phyloP scores from a whole-genome alignment of 2,329 filamentous ascomycete species.

The Epichloe glyceriae region DNA sequence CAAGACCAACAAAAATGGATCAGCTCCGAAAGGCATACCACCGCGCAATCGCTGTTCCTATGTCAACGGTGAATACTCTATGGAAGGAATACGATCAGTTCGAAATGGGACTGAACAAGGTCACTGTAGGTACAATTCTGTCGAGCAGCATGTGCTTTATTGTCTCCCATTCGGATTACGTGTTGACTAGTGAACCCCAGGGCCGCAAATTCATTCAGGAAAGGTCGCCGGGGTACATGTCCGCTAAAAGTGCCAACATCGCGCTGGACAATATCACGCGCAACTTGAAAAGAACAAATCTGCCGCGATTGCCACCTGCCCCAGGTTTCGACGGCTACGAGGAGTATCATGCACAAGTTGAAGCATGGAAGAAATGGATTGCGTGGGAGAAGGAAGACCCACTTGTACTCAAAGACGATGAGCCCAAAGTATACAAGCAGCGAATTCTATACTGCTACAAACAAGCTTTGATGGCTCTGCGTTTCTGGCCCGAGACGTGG shows the following conservation, averaged over 20 bases:
- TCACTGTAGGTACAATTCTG: constrained; percentile 51
- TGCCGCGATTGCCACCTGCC: constrained; percentile 71
- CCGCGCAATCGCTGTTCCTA: constrained; percentile 76
- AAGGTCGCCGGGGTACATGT: constrained; percentile 88
- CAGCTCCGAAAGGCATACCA: constrained; percentile 84
- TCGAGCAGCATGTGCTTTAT: too few relatives aligned
- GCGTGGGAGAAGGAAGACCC: constrained; percentile 91
- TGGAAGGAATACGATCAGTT: constrained; percentile 99
- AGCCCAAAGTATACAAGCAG: constrained; percentile 59
- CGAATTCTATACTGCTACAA: constrained; percentile 85
- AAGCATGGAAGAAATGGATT: constrained; percentile 89
- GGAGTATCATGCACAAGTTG: constrained; percentile 73
- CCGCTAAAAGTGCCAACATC: constrained; percentile 79
- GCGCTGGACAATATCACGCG: constrained; percentile 81
- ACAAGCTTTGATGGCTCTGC: constrained; percentile 81
- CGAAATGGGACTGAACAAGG: constrained; percentile 86
- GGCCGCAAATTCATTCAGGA: constrained; percentile 93
- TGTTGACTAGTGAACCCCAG: constrained; percentile 27
- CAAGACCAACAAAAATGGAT: constrained; percentile 97
- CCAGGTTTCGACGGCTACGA: constrained; percentile 76
- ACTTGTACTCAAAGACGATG: constrained; percentile 72
- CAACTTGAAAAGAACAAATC: constrained; percentile 60
- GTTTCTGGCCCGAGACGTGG: constrained; percentile 95
- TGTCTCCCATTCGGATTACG: not conserved
- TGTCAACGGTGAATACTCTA: constrained; percentile 64